Evolutionary conservation across 768 basidiomycete genomes (phyloP).

Genomic region (Amyloporia xantha): DNA sequence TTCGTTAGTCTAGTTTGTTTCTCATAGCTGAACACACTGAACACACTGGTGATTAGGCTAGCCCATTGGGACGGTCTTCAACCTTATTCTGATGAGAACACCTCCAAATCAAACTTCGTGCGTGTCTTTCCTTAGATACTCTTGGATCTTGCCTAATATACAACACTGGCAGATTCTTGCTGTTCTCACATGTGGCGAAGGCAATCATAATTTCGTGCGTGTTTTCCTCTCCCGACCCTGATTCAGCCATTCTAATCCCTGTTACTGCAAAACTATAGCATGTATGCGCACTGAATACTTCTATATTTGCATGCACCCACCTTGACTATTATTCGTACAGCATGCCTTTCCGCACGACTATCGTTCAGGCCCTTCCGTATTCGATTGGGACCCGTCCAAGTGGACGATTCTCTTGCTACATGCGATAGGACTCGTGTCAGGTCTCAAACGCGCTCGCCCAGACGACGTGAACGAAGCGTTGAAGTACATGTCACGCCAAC

Average conservation of each 20-base stretch:
- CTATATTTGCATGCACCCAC: neutral
- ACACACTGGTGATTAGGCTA: slow-evolving; percentile 40
- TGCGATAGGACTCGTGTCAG: slow-evolving; percentile 37
- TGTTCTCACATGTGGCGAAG: slow-evolving; percentile 67
- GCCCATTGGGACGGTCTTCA: slow-evolving; percentile 82
- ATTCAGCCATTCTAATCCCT: neutral
- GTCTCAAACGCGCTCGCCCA: slow-evolving; percentile 42
- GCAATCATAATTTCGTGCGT: slow-evolving; percentile 71
- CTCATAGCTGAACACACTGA: neutral
- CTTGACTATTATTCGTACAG: slow-evolving; percentile 25
- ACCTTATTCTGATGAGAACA: slow-evolving; percentile 75
- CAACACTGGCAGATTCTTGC: slow-evolving; percentile 46
- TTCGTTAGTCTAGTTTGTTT: slow-evolving; percentile 38
- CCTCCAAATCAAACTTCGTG: slow-evolving; percentile 69
- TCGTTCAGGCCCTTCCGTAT: slow-evolving; percentile 52
- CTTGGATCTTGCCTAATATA: neutral
- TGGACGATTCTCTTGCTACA: slow-evolving; percentile 61
- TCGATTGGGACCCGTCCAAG: slow-evolving; percentile 79
- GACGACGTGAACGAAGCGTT: slow-evolving; percentile 44
- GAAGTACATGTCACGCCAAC: slow-evolving; percentile 42
- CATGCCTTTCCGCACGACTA: slow-evolving; percentile 78
- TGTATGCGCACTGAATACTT: slow-evolving; percentile 24
- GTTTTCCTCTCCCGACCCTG: neutral
- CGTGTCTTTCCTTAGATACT: slow-evolving; percentile 13
- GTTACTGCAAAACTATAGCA: slow-evolving; percentile 29